Evolutionary conservation across 163 green algal species (phyloP).

Genomic region (Scenedesmus sp.): DNA sequence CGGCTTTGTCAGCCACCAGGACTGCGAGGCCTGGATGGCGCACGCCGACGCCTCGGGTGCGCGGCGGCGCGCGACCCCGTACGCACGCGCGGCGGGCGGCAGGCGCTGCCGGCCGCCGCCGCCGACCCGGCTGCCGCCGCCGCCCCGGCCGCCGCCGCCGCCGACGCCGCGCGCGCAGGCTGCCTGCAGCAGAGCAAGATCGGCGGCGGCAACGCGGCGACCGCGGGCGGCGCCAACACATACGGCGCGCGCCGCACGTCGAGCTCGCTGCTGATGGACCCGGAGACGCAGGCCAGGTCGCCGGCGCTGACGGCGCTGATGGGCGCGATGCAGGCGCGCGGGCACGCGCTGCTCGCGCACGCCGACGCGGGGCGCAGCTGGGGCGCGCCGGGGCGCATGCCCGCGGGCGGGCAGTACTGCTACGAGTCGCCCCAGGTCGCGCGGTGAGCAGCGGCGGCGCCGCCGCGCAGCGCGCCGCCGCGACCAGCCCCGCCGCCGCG

Average conservation of each 20-base stretch:
- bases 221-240: slow-evolving; percentile 43
- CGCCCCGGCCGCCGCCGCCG: background rate
- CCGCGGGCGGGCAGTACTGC: slow-evolving; percentile 68
- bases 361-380: slow-evolving; percentile 47
- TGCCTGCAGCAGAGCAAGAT: slow-evolving; percentile 59
- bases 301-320: slow-evolving; percentile 38
- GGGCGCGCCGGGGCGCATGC: slow-evolving; percentile 64
- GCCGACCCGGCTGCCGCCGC: too few relatives aligned
- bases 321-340: slow-evolving; percentile 10
- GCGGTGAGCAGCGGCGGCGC: slow-evolving; percentile 53
- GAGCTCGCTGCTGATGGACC: slow-evolving; percentile 64
- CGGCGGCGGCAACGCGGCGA: slow-evolving; percentile 60
- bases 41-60: slow-evolving; percentile 50
- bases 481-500: background rate
- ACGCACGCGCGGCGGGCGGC: too few relatives aligned
- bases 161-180: slow-evolving; percentile 38
- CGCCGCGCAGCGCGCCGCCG: background rate
- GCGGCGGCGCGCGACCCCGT: background rate
- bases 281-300: slow-evolving; percentile 36
- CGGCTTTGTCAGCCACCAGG: slow-evolving; percentile 53
- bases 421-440: slow-evolving; percentile 81
- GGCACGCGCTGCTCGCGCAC: slow-evolving; percentile 26
- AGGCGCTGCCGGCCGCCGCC: too few relatives aligned
- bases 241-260: slow-evolving; percentile 57
- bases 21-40: slow-evolving; percentile 56